phyloP scores from a whole-genome alignment of 2,329 filamentous ascomycete genomes.

The Amauroascus verrucosus region DNA sequence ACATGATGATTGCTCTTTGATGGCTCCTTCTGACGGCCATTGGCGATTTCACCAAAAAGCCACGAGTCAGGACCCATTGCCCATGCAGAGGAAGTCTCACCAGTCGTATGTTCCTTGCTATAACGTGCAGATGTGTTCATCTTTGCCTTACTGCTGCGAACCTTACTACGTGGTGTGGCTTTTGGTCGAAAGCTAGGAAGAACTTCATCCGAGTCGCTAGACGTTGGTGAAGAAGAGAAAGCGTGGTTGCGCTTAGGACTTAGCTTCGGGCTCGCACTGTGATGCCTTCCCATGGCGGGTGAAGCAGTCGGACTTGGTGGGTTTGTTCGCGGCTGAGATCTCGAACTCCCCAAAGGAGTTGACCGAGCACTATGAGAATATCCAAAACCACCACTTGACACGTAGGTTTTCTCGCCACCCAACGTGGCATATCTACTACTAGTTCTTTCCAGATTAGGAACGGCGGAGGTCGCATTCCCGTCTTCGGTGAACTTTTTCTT shows the following conservation, averaged over 20 bases:
- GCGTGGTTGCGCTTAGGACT: conserved; percentile 26
- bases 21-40: conserved; percentile 10
- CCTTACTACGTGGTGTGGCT: conserved; percentile 33
- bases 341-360: conserved; percentile 32
- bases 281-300: conserved; percentile 26
- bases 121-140: conserved; percentile 21
- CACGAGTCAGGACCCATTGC: conserved; percentile 15
- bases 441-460: conserved; percentile 38
- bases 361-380: conserved; percentile 46
- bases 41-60: conserved; percentile 18
- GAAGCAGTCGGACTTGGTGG: conserved; percentile 25
- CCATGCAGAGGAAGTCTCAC: conserved; percentile 25
- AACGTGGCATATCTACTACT: conserved; percentile 46
- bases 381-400: conserved; percentile 42
- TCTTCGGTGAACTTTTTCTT: conserved; percentile 29
- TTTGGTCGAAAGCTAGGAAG: conserved; percentile 29
- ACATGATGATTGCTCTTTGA: conserved; percentile 6
- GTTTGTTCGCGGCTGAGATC: conserved; percentile 28
- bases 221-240: conserved; percentile 30
- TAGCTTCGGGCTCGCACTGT: conserved; percentile 37
- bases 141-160: conserved; percentile 23
- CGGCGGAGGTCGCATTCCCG: conserved; percentile 13
- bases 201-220: conserved; percentile 32
- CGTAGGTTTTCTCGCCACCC: conserved; percentile 48
- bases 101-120: conserved; percentile 20